phyloP scores from a whole-genome alignment of 306 rosid species.

The Arachis stenosperma region DNA sequence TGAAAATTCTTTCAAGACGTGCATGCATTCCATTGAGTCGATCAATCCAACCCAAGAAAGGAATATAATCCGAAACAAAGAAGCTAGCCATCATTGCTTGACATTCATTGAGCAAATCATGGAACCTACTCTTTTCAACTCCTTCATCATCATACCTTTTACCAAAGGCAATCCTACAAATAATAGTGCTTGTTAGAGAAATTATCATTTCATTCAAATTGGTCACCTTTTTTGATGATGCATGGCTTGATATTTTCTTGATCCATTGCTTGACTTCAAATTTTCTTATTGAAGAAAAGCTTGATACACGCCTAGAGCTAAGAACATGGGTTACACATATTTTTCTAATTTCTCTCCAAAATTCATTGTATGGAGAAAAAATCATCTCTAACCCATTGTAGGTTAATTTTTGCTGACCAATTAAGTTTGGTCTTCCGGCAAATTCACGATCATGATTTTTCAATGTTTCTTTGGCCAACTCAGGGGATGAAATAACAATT shows the following conservation, averaged over 20 bases:
- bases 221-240: not conserved
- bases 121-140: slow-evolving; percentile 18
- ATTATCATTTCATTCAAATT: slow-evolving; percentile 27
- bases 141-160: slow-evolving; percentile 24
- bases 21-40: slow-evolving; percentile 28
- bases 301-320: slow-evolving; percentile 30
- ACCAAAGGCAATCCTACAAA: slow-evolving; percentile 46
- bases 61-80: slow-evolving; percentile 42
- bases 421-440: slow-evolving; percentile 39
- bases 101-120: slow-evolving; percentile 34
- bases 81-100: not conserved
- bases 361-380: slow-evolving; percentile 41
- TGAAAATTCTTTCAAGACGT: slow-evolving; percentile 34
- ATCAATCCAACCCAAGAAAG: slow-evolving; percentile 51
- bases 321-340: slow-evolving; percentile 43
- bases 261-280: slow-evolving; percentile 23
- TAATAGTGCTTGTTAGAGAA: slow-evolving; percentile 30
- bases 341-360: slow-evolving; percentile 54
- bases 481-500: slow-evolving; percentile 37
- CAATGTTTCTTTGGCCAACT: slow-evolving; percentile 28
- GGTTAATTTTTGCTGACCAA: slow-evolving; percentile 32
- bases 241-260: slow-evolving; percentile 13
- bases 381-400: slow-evolving; percentile 45
- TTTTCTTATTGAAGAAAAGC: slow-evolving; percentile 20
- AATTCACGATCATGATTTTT: slow-evolving; percentile 32